phyloP scores from a whole-genome alignment of 2,329 filamentous ascomycete species.

The Phyllosticta paracitricarpa region DNA sequence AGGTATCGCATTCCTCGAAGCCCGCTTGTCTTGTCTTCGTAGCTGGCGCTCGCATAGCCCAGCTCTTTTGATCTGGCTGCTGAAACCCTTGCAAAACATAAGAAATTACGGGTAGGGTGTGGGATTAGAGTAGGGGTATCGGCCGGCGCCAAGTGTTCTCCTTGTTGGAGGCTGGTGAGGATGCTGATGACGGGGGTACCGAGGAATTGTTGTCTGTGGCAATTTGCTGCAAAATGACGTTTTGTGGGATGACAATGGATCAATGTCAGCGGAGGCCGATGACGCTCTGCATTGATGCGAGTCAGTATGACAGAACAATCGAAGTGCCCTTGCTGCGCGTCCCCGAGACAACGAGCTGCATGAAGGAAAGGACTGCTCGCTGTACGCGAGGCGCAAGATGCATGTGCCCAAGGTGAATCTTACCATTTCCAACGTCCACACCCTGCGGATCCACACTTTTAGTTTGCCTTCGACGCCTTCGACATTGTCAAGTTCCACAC shows the following conservation, averaged over 20 bases:
- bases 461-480: slow-evolving; percentile 84
- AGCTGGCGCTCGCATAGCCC: not conserved
- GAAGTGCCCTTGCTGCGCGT: slow-evolving; percentile 3
- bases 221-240: not conserved
- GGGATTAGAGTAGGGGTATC: not conserved
- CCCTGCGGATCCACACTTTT: slow-evolving; percentile 96
- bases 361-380: not conserved
- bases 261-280: slow-evolving; percentile 63
- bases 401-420: slow-evolving; percentile 15
- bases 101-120: not conserved
- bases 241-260: not conserved
- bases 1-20: not conserved
- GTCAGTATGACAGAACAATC: slow-evolving; percentile 13
- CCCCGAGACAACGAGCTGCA: slow-evolving; percentile 6
- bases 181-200: not conserved
- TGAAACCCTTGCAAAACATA: not conserved
- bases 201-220: not conserved
- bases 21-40: not conserved
- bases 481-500: slow-evolving; percentile 79
- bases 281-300: slow-evolving; percentile 50
- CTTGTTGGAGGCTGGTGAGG: not conserved
- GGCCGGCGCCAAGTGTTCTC: not conserved
- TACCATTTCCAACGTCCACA: slow-evolving; percentile 97
- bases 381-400: slow-evolving; percentile 5
- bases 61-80: not conserved